phyloP scores from a whole-genome alignment of 2,329 filamentous ascomycete genomes.

The Macroventuria anomochaeta region DNA sequence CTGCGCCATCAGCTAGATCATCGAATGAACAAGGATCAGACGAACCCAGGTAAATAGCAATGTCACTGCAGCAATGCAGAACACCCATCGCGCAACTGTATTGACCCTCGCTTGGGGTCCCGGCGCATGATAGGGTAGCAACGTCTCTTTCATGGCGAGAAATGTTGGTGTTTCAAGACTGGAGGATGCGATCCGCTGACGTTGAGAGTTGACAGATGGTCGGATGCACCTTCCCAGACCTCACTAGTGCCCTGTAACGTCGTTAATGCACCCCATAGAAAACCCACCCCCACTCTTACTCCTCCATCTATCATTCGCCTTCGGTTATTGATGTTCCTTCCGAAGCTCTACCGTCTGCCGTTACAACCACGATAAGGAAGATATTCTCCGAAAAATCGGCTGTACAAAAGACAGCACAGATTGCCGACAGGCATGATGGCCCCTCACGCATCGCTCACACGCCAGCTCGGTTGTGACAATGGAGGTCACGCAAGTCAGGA shows the following conservation, averaged over 20 bases:
- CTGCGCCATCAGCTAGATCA: not conserved
- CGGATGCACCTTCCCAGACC: conserved; percentile 6
- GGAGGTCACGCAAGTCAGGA: not conserved
- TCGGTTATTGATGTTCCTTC: not conserved
- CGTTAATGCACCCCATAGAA: conserved; percentile 10
- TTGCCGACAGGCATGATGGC: not conserved
- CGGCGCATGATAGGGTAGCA: not conserved
- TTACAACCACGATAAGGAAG: conserved; percentile 10
- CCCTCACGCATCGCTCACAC: not conserved
- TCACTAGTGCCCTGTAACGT: conserved; percentile 5
- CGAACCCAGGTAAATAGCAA: conserved; percentile 13
- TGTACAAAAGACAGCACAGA: conserved; percentile 6
- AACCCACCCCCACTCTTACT: conserved; percentile 11
- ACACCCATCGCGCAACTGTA: not conserved
- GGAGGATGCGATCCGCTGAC: not conserved
- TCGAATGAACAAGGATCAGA: not conserved
- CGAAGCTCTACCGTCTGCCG: conserved; percentile 4
- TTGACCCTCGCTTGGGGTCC: not conserved
- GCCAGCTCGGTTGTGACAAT: not conserved
- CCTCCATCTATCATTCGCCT: conserved; percentile 1
- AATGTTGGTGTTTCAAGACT: not conserved
- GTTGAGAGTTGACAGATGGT: not conserved
- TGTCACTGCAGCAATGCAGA: conserved; percentile 6
- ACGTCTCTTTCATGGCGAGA: conserved; percentile 8
- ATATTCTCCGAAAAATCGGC: conserved; percentile 12